Evolutionary conservation across 202 grass and related monocot genomes (phyloP), one percentile per base, ranked within the genome.

Genomic region (Setaria viridis): DNA sequence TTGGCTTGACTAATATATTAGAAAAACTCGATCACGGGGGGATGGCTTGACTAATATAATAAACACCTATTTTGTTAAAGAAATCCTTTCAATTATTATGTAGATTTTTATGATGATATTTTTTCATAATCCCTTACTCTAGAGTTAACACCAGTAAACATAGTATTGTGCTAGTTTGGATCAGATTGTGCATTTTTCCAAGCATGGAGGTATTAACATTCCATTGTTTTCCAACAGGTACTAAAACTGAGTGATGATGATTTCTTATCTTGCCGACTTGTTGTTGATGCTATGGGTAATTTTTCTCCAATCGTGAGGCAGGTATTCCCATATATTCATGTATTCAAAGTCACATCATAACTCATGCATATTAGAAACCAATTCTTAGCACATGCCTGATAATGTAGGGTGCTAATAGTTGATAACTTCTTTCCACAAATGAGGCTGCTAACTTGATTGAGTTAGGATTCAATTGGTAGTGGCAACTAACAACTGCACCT

Each of bases 241-340:
- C 47, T 98, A 56, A 79, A 85, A 80, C 67, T 94, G 53, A 90
- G 67, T 73, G 88, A 98, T 86, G 93, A 90, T 81, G 90, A 84
- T 50, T 54, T 54, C 77, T 72, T 98, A 70, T 78, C 72, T 54
- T 94, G 89, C 79, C 82, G 90, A 60, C 83, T 98, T 42, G 82
- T 95, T 82, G 3, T 98, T 48, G 96, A 98, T 84, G 91, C 91
- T 73, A 98, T 98, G 96, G 96, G 96, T 14, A 98, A 98, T 82
- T 98, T 98, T 89, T 98, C 96, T 32, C 96, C 96, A 74, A 87
- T 98, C 21, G 91, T 98, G 62, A 86, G 86, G 67, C 93, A 98
- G 89, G 95, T 98, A 94, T 70, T 84, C 74, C 45, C 43, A 41
- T 80, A 72, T 41, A 2, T 62, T n/a, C 30, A 13, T 42, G 9